Evolutionary conservation across 1,284 basidiomycete genomes (phyloP).

Genomic region (Ustilago bromivora): DNA sequence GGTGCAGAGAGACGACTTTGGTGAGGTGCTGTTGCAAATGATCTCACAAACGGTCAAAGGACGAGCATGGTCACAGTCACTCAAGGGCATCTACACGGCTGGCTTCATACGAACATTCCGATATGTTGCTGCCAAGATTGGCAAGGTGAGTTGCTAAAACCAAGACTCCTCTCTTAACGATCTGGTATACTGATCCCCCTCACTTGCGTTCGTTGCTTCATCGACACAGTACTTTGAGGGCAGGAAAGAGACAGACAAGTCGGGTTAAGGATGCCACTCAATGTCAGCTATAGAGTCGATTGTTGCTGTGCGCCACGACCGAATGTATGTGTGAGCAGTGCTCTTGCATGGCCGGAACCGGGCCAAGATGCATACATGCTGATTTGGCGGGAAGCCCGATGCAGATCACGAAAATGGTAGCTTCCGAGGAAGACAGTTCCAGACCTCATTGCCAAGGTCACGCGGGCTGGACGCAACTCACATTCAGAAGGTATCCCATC

Average conservation of each 20-base stretch:
- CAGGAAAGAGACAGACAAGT: conserved; percentile 26
- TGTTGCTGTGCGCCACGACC: background rate
- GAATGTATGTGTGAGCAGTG: too few relatives aligned
- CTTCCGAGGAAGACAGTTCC: background rate
- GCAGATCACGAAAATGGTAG: background rate
- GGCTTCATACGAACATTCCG: conserved; percentile 59
- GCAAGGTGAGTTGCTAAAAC: conserved; percentile 52
- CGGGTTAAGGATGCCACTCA: background rate
- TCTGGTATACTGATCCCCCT: background rate
- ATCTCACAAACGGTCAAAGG: conserved; percentile 59
- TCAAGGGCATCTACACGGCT: conserved; percentile 68
- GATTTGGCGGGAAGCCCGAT: background rate
- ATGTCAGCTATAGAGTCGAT: background rate
- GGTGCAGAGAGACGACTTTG: conserved; percentile 55
- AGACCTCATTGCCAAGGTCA: background rate
- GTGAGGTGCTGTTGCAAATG: conserved; percentile 50
- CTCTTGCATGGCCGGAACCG: too few relatives aligned
- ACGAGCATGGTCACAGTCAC: conserved; percentile 62
- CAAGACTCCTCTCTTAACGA: background rate
- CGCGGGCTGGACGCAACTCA: background rate
- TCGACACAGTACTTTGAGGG: conserved; percentile 53
- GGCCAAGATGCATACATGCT: too few relatives aligned
- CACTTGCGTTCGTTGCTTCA: background rate
- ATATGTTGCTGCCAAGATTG: conserved; percentile 65
- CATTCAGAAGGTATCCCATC: background rate